Conservation (phyloP, 2,329 filamentous ascomycete genomes). For the Fulvia fulva region DNA sequence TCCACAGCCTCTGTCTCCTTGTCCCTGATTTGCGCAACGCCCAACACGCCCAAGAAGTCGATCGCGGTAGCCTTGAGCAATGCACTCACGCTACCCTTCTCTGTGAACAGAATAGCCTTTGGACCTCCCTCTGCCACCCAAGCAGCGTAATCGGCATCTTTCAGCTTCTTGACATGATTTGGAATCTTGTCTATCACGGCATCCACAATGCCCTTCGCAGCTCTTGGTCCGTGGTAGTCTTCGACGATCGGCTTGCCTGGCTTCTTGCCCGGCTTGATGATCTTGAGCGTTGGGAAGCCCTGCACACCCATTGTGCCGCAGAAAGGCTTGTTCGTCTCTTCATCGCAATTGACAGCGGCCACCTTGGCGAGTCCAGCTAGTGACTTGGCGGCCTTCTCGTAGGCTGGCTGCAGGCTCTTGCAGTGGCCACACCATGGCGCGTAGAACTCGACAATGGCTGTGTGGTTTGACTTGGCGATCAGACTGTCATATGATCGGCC, state of each 20-base stretch:
- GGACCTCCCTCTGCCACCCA: slow-evolving; percentile 66
- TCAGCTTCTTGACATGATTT: slow-evolving; percentile 80
- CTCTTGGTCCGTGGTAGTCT: slow-evolving; percentile 82
- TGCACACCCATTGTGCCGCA: slow-evolving; percentile 83
- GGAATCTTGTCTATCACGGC: slow-evolving; percentile 82
- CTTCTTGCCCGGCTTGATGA: slow-evolving; percentile 80
- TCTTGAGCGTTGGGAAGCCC: slow-evolving; percentile 95
- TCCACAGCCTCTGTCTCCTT: slow-evolving; percentile 71
- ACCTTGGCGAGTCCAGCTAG: slow-evolving; percentile 92
- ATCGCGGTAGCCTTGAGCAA: slow-evolving; percentile 81
- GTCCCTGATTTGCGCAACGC: slow-evolving; percentile 75
- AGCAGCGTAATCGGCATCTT: slow-evolving; percentile 70
- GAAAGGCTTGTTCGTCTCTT: slow-evolving; percentile 83
- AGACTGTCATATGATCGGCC: slow-evolving; percentile 74
- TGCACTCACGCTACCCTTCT: slow-evolving; percentile 84
- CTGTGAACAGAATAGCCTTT: slow-evolving; percentile 88
- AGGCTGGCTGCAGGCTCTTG: slow-evolving; percentile 89
- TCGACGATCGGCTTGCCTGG: slow-evolving; percentile 74
- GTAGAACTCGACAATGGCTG: slow-evolving; percentile 65
- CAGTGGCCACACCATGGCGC: slow-evolving; percentile 98
- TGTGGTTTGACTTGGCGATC: slow-evolving; percentile 86
- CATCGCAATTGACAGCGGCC: slow-evolving; percentile 91
- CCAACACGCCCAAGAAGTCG: slow-evolving; percentile 78
- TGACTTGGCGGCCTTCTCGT: slow-evolving; percentile 86
- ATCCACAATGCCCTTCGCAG: slow-evolving; percentile 82